phyloP scores from a whole-genome alignment of 2,329 filamentous ascomycete species.

The Stagonosporopsis cucurbitacearum region DNA sequence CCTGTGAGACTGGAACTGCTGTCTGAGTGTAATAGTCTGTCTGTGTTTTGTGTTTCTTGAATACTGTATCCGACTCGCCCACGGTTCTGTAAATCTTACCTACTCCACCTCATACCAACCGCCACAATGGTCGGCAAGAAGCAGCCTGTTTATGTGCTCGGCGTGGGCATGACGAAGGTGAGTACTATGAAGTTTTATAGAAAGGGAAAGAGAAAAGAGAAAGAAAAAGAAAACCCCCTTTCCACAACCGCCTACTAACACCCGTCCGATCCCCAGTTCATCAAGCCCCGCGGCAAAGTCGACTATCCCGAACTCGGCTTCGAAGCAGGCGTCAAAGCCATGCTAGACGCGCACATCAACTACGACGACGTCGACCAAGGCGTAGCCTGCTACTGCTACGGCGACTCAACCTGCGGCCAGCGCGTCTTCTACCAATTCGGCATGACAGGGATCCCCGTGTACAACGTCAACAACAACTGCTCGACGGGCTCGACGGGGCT shows the following conservation, averaged over 20 bases:
- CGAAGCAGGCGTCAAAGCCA: slow-evolving; percentile 87
- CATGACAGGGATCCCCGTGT: slow-evolving; percentile 94
- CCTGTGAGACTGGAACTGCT: too few relatives aligned
- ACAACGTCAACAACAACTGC: slow-evolving; percentile 99
- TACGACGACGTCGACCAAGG: slow-evolving; percentile 97
- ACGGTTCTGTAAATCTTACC: too few relatives aligned
- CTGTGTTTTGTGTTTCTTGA: neutral
- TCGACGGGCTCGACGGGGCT: slow-evolving; percentile 92
- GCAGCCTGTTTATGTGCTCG: slow-evolving; percentile 80
- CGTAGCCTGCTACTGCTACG: slow-evolving; percentile 97
- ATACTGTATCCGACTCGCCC: neutral
- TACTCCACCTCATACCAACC: slow-evolving; percentile 7
- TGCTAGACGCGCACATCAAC: slow-evolving; percentile 83
- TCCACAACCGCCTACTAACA: neutral
- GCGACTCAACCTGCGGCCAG: slow-evolving; percentile 93
- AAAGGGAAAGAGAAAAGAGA: too few relatives aligned
- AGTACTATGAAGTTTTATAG: too few relatives aligned
- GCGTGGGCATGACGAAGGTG: slow-evolving; percentile 89
- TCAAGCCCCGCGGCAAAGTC: slow-evolving; percentile 92
- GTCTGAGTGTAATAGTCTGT: neutral
- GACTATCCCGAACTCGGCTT: slow-evolving; percentile 95
- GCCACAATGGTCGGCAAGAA: slow-evolving; percentile 59
- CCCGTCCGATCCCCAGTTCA: slow-evolving; percentile 66
- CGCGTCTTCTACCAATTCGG: slow-evolving; percentile 99
- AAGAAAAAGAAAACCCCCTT: too few relatives aligned